Percentiles rank a stretch among this genome's conserved stretches.
Evolutionary conservation across 2,329 filamentous ascomycete genomes (phyloP).

Genomic region (Juglanconis sp.): DNA sequence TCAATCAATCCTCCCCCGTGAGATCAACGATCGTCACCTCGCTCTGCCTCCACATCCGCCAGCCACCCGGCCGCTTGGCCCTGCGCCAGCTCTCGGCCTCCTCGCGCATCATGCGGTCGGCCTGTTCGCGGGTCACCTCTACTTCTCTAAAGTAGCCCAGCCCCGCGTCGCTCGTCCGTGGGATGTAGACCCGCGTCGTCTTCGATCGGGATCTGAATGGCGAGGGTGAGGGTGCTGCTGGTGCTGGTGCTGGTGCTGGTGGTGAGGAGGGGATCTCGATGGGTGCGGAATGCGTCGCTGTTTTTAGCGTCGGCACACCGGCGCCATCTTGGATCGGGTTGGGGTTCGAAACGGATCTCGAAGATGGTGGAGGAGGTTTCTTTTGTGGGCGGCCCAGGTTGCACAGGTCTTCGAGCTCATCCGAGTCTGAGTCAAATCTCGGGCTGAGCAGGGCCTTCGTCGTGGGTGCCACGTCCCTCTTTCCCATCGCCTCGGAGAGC

Average conservation of each 20-base stretch:
- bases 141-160: conserved; percentile 27
- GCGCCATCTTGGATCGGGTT: neutral
- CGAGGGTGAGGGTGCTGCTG: neutral
- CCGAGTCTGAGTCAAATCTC: neutral
- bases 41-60: conserved; percentile 20
- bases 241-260: neutral
- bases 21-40: conserved; percentile 24
- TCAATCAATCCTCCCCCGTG: conserved; percentile 21
- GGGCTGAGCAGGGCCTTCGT: neutral
- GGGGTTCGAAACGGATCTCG: neutral
- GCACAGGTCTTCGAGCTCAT: conserved; percentile 34
- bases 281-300: neutral
- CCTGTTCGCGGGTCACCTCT: conserved; percentile 23
- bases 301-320: neutral
- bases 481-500: conserved; percentile 8
- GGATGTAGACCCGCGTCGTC: conserved; percentile 25
- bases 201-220: neutral
- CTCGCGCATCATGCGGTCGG: conserved; percentile 19
- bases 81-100: neutral
- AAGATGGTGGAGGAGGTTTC: neutral
- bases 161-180: conserved; percentile 21
- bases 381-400: conserved; percentile 30
- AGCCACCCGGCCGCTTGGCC: neutral
- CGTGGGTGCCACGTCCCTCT: neutral
- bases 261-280: neutral